These are phyloP conservation scores for Candida gorgasii DNA, from an alignment of 805 yeast species.

Conservation along the genomic window DNA sequence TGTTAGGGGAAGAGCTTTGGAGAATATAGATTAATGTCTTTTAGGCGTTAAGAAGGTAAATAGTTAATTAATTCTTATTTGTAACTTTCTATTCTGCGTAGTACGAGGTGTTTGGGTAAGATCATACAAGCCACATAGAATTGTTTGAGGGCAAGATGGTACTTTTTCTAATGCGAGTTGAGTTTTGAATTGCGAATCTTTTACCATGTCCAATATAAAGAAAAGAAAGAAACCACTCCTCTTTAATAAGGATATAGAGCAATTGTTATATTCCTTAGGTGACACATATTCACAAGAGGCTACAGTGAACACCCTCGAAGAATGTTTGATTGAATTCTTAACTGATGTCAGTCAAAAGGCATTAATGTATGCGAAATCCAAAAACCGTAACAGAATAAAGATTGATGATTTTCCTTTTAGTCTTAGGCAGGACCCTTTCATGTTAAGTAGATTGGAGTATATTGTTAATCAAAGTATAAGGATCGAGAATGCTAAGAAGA, in stretches of 20 bases:
- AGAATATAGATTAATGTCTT: constrained; percentile 29
- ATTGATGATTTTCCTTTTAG: constrained; percentile 45
- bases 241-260: constrained; percentile 44
- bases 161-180: too few species aligned
- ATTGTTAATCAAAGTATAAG: constrained; percentile 38
- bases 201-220: constrained; percentile 6
- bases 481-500: constrained; percentile 42
- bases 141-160: too few species aligned
- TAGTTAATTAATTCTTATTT: too few species aligned
- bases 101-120: too few species aligned
- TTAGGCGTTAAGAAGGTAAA: too few species aligned
- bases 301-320: constrained; percentile 41
- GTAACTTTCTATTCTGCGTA: too few species aligned
- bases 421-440: constrained; percentile 42
- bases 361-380: constrained; percentile 34
- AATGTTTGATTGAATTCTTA: constrained; percentile 37
- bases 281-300: constrained; percentile 42
- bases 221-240: constrained; percentile 34
- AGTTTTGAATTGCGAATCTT: too few species aligned
- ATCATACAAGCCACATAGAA: too few species aligned
- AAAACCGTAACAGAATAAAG: constrained; percentile 40
- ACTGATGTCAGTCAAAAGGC: constrained; percentile 35
- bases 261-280: constrained; percentile 41
- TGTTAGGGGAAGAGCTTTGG: constrained; percentile 56
- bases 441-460: constrained; percentile 41